These are phyloP conservation scores for Rhizomucor miehei DNA, from an alignment of 371 early-diverging fungal species.

Conservation along the genomic window DNA sequence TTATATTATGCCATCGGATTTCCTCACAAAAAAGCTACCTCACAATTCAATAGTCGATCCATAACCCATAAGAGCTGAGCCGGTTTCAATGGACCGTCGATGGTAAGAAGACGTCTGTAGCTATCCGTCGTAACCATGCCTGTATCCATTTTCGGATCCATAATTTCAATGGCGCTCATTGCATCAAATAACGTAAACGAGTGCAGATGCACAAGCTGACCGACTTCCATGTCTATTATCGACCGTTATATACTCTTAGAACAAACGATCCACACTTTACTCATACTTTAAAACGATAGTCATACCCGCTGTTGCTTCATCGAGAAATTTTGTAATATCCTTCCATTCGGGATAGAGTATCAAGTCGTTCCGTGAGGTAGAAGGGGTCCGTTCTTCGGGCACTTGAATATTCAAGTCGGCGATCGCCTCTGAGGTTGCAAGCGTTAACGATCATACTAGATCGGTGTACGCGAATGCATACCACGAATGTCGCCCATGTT, in stretches of 20 bases:
- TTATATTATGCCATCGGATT: background rate
- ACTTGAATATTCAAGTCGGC: constrained; percentile 24
- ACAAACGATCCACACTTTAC: background rate
- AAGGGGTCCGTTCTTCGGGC: constrained; percentile 1
- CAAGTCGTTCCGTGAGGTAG: background rate
- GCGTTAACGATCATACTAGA: background rate
- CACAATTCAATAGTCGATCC: constrained; percentile 62
- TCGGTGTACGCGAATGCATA: background rate
- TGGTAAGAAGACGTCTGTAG: constrained; percentile 35
- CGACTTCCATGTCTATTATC: constrained; percentile 56
- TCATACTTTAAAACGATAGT: background rate
- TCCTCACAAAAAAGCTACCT: constrained; percentile 34
- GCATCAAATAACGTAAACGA: constrained; percentile 71
- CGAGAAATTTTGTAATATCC: constrained; percentile 54
- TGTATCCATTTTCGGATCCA: constrained; percentile 84
- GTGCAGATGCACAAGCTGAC: constrained; percentile 60
- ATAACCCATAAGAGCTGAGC: constrained; percentile 61
- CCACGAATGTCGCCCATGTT: constrained; percentile 14
- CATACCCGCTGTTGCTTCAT: constrained; percentile 54
- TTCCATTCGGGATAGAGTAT: constrained; percentile 33
- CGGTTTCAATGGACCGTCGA: constrained; percentile 29
- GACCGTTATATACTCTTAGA: too few relatives aligned
- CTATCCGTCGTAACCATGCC: constrained; percentile 59
- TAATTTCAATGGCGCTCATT: constrained; percentile 81
- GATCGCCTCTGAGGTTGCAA: constrained; percentile 14